These are phyloP conservation scores for Vigna angularis DNA, from an alignment of 306 rosid species.

Conservation along the genomic window DNA sequence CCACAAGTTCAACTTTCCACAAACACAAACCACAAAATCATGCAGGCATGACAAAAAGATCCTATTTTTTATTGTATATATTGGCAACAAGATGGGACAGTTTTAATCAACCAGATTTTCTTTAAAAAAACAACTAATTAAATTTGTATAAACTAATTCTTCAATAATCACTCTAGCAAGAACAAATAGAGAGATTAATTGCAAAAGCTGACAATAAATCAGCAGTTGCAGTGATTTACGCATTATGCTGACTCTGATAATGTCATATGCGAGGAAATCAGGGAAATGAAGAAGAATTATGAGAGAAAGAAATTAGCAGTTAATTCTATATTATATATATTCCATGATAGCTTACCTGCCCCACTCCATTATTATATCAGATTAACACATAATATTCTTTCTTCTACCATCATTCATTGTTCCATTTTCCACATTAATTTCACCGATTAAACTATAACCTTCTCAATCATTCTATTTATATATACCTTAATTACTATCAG, in stretches of 20 bases:
- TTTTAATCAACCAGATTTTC: background rate
- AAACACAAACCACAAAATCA: background rate
- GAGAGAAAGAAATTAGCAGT: conserved; percentile 19
- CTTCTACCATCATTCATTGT: background rate
- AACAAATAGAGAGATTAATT: background rate
- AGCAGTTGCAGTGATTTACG: conserved; percentile 19
- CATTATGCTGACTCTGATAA: conserved; percentile 29
- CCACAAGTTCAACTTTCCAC: background rate
- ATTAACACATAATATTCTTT: conserved; percentile 4
- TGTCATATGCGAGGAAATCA: conserved; percentile 27
- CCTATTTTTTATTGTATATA: background rate
- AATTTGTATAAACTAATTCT: background rate
- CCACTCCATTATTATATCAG: conserved; percentile 27
- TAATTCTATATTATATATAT: conserved; percentile 21
- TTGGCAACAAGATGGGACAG: background rate
- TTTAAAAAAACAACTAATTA: no score
- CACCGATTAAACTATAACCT: background rate
- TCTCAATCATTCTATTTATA: conserved; percentile 11
- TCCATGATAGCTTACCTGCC: conserved; percentile 38
- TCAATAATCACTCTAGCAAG: background rate
- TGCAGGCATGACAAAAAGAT: background rate
- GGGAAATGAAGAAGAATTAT: conserved; percentile 28
- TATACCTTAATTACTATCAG: no score
- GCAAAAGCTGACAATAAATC: conserved; percentile 14
- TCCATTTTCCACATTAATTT: background rate